These are phyloP conservation scores for Wickerhamomyces subpelliculosus DNA, from an alignment of 805 yeast genomes.

Conservation along the genomic window DNA sequence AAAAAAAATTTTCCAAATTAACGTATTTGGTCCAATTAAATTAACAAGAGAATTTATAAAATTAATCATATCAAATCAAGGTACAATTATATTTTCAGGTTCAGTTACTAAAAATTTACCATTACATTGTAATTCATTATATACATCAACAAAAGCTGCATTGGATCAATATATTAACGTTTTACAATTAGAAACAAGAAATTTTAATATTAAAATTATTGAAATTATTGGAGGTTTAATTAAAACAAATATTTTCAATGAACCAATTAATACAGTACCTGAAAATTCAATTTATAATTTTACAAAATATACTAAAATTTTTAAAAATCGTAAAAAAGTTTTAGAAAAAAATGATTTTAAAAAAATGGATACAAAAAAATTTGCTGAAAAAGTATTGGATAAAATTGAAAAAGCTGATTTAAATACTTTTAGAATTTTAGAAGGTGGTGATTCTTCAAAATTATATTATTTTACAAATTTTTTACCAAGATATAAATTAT, in stretches of 20 bases:
- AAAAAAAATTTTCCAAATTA: conserved; percentile 23
- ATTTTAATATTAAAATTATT: conserved; percentile 34
- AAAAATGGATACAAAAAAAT: background rate
- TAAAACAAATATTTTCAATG: conserved; percentile 24
- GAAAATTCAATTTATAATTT: conserved; percentile 16
- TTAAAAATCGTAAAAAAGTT: conserved; percentile 5
- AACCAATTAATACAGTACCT: conserved; percentile 5
- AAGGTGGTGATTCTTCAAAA: conserved; percentile 13
- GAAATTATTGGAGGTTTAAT: conserved; percentile 38
- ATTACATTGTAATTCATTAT: conserved; percentile 29
- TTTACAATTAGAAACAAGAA: conserved; percentile 31
- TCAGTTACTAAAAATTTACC: conserved; percentile 32
- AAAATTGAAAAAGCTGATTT: conserved; percentile 21
- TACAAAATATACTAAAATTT: conserved; percentile 10
- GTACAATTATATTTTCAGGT: conserved; percentile 33
- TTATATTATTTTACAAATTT: conserved; percentile 4
- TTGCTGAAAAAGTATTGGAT: conserved; percentile 24
- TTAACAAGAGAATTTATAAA: conserved; percentile 30
- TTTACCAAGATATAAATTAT: conserved; percentile 7
- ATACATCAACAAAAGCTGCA: conserved; percentile 37
- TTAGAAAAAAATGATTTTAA: background rate
- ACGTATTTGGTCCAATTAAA: conserved; percentile 33
- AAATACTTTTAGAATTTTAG: conserved; percentile 14
- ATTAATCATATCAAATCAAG: conserved; percentile 29
- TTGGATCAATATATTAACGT: conserved; percentile 32